phyloP scores from a whole-genome alignment of 768 basidiomycete species.

The Tylopilus plumbeoviolaceoides region DNA sequence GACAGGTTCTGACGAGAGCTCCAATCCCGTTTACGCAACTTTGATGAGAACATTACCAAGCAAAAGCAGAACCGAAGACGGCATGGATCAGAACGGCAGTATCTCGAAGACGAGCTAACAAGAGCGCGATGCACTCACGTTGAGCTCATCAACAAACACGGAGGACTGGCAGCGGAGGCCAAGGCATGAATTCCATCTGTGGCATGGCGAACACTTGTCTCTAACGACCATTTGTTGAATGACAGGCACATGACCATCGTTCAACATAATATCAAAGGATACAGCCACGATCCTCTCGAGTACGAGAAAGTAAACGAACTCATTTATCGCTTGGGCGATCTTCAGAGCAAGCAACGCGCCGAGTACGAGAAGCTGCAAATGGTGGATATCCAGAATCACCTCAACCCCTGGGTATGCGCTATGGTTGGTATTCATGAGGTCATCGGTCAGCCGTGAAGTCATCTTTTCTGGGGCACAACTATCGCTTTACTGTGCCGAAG shows the following conservation, averaged over 20 bases:
- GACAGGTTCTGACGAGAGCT: conserved; percentile 72
- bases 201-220: neutral
- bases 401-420: conserved; percentile 18
- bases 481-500: conserved; percentile 64
- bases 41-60: conserved; percentile 51
- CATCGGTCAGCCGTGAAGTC: conserved; percentile 61
- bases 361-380: conserved; percentile 71
- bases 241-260: conserved; percentile 69
- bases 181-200: conserved; percentile 41
- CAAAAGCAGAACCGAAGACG: conserved; percentile 50
- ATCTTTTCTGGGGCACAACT: conserved; percentile 74
- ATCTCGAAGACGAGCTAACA: conserved; percentile 55
- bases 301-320: conserved; percentile 75
- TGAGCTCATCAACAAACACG: conserved; percentile 56
- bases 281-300: conserved; percentile 63
- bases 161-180: conserved; percentile 69
- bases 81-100: too few relatives aligned
- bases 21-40: conserved; percentile 49
- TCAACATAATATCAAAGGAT: conserved; percentile 76
- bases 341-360: conserved; percentile 56
- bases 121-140: conserved; percentile 50
- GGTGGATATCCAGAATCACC: conserved; percentile 16
- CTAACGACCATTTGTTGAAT: neutral
- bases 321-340: conserved; percentile 55
- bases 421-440: conserved; percentile 27